These are phyloP conservation scores for Tetrahymena malaccensis DNA, from an alignment of 73 alveolate species.

Conservation along the genomic window DNA sequence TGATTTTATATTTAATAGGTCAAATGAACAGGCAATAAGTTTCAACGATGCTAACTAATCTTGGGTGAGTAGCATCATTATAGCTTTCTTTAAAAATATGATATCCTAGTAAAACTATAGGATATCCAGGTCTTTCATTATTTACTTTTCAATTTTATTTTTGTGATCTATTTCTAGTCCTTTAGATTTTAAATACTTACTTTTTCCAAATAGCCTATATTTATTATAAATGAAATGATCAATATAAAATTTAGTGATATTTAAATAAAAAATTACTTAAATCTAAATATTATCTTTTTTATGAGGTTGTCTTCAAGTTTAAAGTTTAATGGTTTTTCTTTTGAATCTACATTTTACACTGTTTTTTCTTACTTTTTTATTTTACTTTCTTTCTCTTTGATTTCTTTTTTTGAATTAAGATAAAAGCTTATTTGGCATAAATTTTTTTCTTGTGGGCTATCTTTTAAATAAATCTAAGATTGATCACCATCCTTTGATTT, in stretches of 20 bases:
- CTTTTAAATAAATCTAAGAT: background rate
- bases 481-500: too few species aligned
- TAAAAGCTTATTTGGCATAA: background rate
- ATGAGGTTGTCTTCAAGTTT: background rate
- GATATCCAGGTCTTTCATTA: background rate
- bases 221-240: too few species aligned
- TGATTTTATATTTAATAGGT: too few species aligned
- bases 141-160: background rate
- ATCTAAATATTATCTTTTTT: too few species aligned
- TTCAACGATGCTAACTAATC: background rate
- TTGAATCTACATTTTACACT: too few species aligned
- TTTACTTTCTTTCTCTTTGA: too few species aligned
- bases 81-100: background rate
- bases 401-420: too few species aligned
- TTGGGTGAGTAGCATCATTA: background rate
- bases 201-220: background rate
- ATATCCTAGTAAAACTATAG: background rate
- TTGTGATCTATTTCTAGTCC: background rate
- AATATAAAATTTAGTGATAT: too few species aligned
- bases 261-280: background rate
- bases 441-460: background rate
- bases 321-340: background rate
- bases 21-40: background rate
- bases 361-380: too few species aligned
- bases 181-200: background rate